Base-by-base conservation (phyloP, 2,329 filamentous ascomycete genomes). In the Verticillium klebahnii region DNA sequence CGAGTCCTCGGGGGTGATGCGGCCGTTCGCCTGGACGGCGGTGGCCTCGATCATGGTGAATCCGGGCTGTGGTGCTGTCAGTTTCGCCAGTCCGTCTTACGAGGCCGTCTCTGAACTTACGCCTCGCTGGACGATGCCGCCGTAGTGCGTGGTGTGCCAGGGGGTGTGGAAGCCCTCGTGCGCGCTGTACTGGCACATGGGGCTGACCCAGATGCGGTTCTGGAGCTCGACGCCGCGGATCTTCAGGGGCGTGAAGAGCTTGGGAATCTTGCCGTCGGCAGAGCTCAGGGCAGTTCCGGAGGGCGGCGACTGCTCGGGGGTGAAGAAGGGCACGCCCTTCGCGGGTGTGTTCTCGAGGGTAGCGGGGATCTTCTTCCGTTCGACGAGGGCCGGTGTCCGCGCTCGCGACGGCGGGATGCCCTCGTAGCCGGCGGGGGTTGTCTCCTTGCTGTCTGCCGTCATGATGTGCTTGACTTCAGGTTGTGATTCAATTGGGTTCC, bases 101-200 rank as follows among this genome's bases (percentile, higher is more conserved):
- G 54, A 8, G 25, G 19, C 15, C 5, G 31, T 3, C 9, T 8
- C 15, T 1, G 1, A 11, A 64, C 67, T 67, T 67, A 74, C 87
- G 0, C 90, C 90, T 2, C 89, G 86, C 67, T 86, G 82, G 31
- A 88, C 78, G 66, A 93, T 91, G 23, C 89, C 88, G 19, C 90
- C 90, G 34, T 92, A 78, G 67, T 93, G 90, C 2, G 89, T 85
- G 39, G 89, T 73, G 71, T 93, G 90, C 89, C 89, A 93, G 63
- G 84, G 76, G 0, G 87, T 91, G 65, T 85, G 82, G 70, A 91
- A 88, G 11, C 91, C 77, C 45, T 80, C 73, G 32, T 75, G 67
- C 2, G 78, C 73, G 5, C 73, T 77, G 65, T 80, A 81, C 66
- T 81, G 79, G 63, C 80, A 82, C 69, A 83, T 75, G 1, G 80